Conservation (phyloP, 257 asterid species). For the Nicotiana tabacum region DNA sequence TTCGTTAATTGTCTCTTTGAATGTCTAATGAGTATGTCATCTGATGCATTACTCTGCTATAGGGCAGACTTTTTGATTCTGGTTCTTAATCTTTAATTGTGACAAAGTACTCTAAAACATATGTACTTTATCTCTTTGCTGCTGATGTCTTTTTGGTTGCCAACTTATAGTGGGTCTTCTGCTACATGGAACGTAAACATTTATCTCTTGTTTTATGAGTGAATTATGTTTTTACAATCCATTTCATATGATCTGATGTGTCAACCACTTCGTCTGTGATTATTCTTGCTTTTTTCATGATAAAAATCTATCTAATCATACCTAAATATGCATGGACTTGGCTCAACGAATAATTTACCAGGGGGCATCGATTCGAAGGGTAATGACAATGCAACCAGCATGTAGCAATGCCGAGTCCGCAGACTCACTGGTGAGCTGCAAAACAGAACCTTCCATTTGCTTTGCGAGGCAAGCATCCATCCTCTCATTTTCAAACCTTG, state of each 20-base stretch:
- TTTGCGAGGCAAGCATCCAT: conserved; percentile 32
- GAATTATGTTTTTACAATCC: background rate
- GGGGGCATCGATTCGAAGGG: conserved; percentile 23
- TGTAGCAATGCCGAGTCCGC: conserved; percentile 33
- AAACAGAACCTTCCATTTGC: conserved; percentile 34
- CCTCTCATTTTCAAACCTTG: conserved; percentile 31
- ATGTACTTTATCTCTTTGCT: too few relatives aligned
- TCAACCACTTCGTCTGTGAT: background rate
- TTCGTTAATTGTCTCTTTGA: too few relatives aligned
- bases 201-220: background rate
- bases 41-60: too few relatives aligned
- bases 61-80: too few relatives aligned
- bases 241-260: background rate
- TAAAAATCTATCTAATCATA: background rate
- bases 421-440: conserved; percentile 39
- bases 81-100: too few relatives aligned
- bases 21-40: too few relatives aligned
- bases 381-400: conserved; percentile 33
- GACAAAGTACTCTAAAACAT: too few relatives aligned
- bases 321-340: background rate
- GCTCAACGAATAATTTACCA: conserved; percentile 9
- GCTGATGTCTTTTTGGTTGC: too few relatives aligned
- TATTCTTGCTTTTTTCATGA: background rate
- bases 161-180: background rate
- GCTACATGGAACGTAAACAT: background rate